Evolutionary conservation across 148 eudicot species (phyloP).

Genomic region (Chenopodium formosanum): DNA sequence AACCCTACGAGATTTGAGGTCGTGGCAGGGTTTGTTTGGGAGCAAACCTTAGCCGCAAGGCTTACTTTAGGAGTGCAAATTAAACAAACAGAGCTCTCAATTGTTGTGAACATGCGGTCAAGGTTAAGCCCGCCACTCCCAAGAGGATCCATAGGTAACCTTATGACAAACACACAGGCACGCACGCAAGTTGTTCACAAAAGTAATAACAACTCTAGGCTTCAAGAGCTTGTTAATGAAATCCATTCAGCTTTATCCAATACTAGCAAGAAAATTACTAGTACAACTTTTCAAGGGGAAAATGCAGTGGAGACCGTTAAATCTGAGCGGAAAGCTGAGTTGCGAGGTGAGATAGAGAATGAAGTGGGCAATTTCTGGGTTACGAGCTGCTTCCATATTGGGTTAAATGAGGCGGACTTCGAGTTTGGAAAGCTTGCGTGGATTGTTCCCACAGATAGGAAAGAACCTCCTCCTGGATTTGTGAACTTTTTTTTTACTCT

Average conservation of each 20-base stretch:
- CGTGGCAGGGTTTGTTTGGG: neutral
- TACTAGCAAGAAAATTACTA: neutral
- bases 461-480: neutral
- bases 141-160: constrained; percentile 10
- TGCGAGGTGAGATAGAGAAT: neutral
- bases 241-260: constrained; percentile 6
- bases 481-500: neutral
- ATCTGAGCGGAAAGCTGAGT: constrained; percentile 5
- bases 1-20: neutral
- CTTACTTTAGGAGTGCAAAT: neutral
- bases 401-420: constrained; percentile 20
- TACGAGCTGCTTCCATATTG: constrained; percentile 18
- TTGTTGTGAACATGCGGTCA: constrained; percentile 1
- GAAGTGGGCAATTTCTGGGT: too few species aligned
- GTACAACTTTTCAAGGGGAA: neutral
- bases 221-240: constrained; percentile 10
- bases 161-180: neutral
- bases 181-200: neutral
- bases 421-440: neutral
- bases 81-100: neutral
- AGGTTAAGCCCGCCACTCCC: constrained; percentile 13
- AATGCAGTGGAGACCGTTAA: neutral
- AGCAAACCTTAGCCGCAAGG: neutral
- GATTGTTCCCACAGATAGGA: neutral
- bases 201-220: neutral